Evolutionary conservation across 306 rosid genomes (phyloP).

Genomic region (Malus sieversii): DNA sequence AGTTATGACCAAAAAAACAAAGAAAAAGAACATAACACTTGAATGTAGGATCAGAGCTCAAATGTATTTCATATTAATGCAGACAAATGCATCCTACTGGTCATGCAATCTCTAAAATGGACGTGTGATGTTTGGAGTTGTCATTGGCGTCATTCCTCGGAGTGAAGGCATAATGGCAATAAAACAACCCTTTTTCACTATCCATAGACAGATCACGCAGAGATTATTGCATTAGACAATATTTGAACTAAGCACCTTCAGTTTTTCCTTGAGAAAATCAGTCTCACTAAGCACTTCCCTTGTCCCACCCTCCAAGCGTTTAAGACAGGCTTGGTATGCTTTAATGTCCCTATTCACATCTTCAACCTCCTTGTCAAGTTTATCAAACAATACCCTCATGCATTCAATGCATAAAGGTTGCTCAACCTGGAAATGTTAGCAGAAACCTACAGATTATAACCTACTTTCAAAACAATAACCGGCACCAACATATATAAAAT

Average conservation of each 20-base stretch:
- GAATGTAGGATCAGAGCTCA: neutral
- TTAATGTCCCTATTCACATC: conserved; percentile 85
- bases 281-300: conserved; percentile 82
- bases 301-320: conserved; percentile 75
- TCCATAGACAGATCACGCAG: neutral
- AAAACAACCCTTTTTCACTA: neutral
- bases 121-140: neutral
- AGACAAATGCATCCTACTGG: neutral
- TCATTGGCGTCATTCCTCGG: neutral
- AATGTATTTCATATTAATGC: neutral
- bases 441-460: conserved; percentile 7
- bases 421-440: conserved; percentile 57
- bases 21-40: neutral
- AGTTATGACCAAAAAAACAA: neutral
- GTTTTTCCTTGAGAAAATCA: conserved; percentile 85
- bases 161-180: neutral
- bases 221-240: conserved; percentile 9
- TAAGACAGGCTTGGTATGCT: conserved; percentile 86
- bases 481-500: neutral
- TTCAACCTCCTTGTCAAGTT: conserved; percentile 92
- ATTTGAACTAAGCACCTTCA: conserved; percentile 50
- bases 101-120: neutral
- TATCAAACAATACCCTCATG: conserved; percentile 85
- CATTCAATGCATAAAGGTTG: conserved; percentile 97
- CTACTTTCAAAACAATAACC: neutral